A percentile compares a stretch with the other conserved stretches of the same genome.
Conservation (phyloP, 495 filamentous ascomycete genomes). For the Penicillium roqueforti region DNA sequence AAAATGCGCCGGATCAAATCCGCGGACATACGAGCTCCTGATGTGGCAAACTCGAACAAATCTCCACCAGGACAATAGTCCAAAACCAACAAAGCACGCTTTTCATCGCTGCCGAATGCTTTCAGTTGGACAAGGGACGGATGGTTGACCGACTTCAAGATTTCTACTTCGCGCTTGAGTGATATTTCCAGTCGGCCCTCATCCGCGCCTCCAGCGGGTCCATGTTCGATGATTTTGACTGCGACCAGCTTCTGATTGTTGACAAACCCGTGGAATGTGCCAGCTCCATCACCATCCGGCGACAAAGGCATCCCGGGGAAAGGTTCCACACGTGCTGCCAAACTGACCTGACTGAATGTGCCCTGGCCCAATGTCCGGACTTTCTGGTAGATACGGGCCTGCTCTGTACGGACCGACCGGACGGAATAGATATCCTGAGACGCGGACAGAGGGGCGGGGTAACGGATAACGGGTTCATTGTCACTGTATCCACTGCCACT, state of each 20-base stretch:
- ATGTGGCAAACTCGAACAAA: conserved; percentile 83
- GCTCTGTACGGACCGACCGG: conserved; percentile 43
- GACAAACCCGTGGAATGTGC: conserved; percentile 40
- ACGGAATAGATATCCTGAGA: conserved; percentile 42
- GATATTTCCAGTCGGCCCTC: conserved; percentile 88
- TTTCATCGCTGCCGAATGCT: conserved; percentile 76
- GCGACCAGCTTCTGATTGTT: conserved; percentile 72
- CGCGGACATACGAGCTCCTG: conserved; percentile 59
- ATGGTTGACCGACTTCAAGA: conserved; percentile 80
- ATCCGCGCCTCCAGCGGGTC: conserved; percentile 83
- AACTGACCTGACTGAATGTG: conserved; percentile 89
- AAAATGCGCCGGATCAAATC: conserved; percentile 79
- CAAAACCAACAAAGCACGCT: conserved; percentile 77
- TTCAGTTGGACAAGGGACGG: conserved; percentile 87
- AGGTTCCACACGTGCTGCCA: conserved; percentile 64
- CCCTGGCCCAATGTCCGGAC: conserved; percentile 82
- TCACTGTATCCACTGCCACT: conserved; percentile 43
- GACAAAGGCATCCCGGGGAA: conserved; percentile 18
- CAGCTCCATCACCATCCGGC: conserved; percentile 32
- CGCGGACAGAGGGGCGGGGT: conserved; percentile 14
- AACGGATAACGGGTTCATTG: conserved; percentile 30
- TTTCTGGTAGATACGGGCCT: conserved; percentile 60
- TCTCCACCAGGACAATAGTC: conserved; percentile 93
- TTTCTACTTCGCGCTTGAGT: conserved; percentile 89
- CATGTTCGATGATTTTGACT: conserved; percentile 92